Conservation (phyloP, 306 rosid species). For the Prunus campanulata region DNA sequence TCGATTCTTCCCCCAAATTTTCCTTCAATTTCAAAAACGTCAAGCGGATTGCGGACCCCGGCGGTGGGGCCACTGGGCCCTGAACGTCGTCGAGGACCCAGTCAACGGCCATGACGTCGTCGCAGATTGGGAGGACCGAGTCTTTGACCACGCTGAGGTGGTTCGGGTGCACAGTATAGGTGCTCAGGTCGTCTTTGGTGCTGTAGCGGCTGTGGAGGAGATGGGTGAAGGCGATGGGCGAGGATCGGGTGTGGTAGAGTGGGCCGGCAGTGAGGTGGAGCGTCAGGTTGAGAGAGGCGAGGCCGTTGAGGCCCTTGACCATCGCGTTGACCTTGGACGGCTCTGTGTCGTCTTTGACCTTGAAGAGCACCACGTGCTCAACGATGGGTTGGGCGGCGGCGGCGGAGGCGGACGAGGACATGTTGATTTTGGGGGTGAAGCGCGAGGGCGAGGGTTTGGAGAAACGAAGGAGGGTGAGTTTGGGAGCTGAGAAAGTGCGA, state of each 20-base stretch:
- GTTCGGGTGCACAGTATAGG: constrained; percentile 57
- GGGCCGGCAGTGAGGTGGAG: constrained; percentile 69
- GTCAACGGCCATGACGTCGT: constrained; percentile 88
- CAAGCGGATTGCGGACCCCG: constrained; percentile 57
- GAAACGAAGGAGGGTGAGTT: not conserved
- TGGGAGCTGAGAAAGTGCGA: constrained; percentile 17
- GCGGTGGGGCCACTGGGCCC: constrained; percentile 19
- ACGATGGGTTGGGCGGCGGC: constrained; percentile 39
- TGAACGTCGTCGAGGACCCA: constrained; percentile 50
- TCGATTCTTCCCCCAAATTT: constrained; percentile 22
- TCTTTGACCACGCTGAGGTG: constrained; percentile 69
- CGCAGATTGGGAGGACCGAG: constrained; percentile 62
- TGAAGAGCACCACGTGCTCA: constrained; percentile 85
- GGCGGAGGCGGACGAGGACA: constrained; percentile 19
- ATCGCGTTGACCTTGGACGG: constrained; percentile 53
- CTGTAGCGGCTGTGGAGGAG: constrained; percentile 78
- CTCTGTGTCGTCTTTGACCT: constrained; percentile 68
- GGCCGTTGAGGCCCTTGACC: constrained; percentile 51
- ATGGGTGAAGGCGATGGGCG: constrained; percentile 68
- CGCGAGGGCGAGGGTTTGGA: not conserved
- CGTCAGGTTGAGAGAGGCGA: constrained; percentile 54
- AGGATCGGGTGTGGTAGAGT: constrained; percentile 57
- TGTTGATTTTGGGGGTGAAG: constrained; percentile 21
- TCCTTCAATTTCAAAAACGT: constrained; percentile 78
- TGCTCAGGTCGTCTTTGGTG: constrained; percentile 55